These are phyloP conservation scores for Mortierella sp. DNA, from an alignment of 371 early-diverging fungal genomes.

Conservation along the genomic window DNA sequence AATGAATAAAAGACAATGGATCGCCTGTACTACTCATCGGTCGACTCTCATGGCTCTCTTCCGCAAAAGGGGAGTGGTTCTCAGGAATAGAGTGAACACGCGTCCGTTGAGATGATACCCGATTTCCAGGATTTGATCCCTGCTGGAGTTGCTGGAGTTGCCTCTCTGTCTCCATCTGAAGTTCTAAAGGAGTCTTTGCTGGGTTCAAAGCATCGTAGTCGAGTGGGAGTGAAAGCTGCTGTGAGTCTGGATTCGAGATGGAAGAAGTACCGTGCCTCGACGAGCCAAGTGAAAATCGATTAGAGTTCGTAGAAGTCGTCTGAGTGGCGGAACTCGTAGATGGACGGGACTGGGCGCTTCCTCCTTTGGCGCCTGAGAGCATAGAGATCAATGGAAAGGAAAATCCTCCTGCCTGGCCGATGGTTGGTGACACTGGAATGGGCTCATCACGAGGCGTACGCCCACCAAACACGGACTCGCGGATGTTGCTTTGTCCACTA, in stretches of 20 bases:
- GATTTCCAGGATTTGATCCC: background rate
- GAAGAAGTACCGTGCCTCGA: slow-evolving; percentile 12
- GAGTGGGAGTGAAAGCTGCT: slow-evolving; percentile 18
- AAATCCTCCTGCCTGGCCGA: slow-evolving; percentile 2
- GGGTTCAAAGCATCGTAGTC: slow-evolving; percentile 12
- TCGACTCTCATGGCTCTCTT: slow-evolving; percentile 9
- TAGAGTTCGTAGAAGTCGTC: slow-evolving; percentile 17
- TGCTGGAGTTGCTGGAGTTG: slow-evolving; percentile 20
- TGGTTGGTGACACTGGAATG: slow-evolving; percentile 4
- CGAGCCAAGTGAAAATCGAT: slow-evolving; percentile 16
- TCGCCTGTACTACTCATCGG: slow-evolving; percentile 1
- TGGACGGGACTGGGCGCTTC: slow-evolving; percentile 25
- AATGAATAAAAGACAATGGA: background rate
- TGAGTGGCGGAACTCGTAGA: slow-evolving; percentile 29
- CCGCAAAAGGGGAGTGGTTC: background rate
- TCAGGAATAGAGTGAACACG: slow-evolving; percentile 21
- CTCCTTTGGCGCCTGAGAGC: slow-evolving; percentile 19
- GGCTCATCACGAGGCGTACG: slow-evolving; percentile 31
- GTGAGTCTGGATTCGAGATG: background rate
- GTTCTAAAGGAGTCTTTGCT: background rate
- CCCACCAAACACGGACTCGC: slow-evolving; percentile 50
- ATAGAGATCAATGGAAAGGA: slow-evolving; percentile 28
- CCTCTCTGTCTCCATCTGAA: slow-evolving; percentile 23
- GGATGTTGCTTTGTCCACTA: slow-evolving; percentile 23
- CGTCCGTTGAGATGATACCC: slow-evolving; percentile 4